Conservation (phyloP, 2,329 filamentous ascomycete species). For the Amauroascus niger region DNA sequence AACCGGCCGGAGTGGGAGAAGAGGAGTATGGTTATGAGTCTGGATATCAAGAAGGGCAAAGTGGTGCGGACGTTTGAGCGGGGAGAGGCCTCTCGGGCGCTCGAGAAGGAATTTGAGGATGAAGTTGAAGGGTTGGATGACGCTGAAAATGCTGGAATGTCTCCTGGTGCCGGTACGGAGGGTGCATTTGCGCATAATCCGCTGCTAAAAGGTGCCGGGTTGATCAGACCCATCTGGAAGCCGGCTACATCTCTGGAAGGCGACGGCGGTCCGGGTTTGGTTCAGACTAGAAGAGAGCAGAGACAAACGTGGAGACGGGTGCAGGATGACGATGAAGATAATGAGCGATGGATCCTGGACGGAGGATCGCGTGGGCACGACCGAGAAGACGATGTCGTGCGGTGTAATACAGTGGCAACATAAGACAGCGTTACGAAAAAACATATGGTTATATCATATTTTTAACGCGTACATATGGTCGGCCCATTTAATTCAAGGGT, state of each 20-base stretch:
- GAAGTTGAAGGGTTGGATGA: slow-evolving; percentile 24
- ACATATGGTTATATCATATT: no score
- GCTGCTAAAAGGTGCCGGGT: slow-evolving; percentile 34
- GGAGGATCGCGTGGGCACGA: slow-evolving; percentile 35
- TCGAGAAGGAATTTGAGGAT: slow-evolving; percentile 18
- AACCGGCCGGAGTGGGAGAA: slow-evolving; percentile 82
- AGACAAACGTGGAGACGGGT: slow-evolving; percentile 40
- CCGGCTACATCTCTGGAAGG: slow-evolving; percentile 19
- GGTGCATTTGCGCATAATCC: slow-evolving; percentile 38
- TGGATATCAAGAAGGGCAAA: slow-evolving; percentile 69
- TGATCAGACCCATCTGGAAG: slow-evolving; percentile 40
- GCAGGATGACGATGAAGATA: slow-evolving; percentile 40
- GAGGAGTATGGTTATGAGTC: slow-evolving; percentile 69
- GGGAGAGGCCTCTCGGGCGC: slow-evolving; percentile 26
- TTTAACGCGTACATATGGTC: no score
- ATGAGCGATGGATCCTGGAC: slow-evolving; percentile 41
- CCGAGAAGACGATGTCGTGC: slow-evolving; percentile 2
- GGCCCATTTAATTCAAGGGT: no score
- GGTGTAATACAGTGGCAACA: background rate
- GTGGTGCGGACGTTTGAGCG: slow-evolving; percentile 50
- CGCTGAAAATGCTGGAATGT: slow-evolving; percentile 23
- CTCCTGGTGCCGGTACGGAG: slow-evolving; percentile 18
- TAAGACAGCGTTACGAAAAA: no score
- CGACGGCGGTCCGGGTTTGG: slow-evolving; percentile 16
- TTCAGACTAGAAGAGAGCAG: slow-evolving; percentile 22